Base-by-base conservation (phyloP, 2,329 filamentous ascomycete species). In the Fusarium marasasianum region DNA sequence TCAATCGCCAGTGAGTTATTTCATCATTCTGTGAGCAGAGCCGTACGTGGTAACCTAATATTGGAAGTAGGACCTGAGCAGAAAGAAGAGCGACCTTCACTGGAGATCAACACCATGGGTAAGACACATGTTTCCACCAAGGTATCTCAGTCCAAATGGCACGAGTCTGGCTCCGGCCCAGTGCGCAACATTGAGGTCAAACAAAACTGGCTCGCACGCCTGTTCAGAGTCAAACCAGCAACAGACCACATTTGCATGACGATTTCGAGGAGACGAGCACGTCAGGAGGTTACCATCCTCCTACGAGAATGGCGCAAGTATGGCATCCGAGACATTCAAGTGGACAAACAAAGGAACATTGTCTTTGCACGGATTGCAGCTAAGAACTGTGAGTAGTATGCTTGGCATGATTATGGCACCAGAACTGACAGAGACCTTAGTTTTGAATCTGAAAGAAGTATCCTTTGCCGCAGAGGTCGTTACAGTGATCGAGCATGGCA, bases 191-290 rank as follows among this genome's bases (percentile, higher is more conserved):
- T 89, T 78, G 91, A 91, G 71, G 88, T 90, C 37, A 92, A 91
- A 79, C 91, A 94, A 79, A 97, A 93, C 76, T 98, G 96, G 95
- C 89, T 98, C 60, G 92, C 94, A 37, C 93, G 94, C 22, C 90
- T 98, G 51, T 94, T 98, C 84, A 91, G 94, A 63, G 92, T 98
- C 79, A 98, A 96, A 81, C 96, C 96, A 3, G 93, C 92, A 1
- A 92, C 87, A 22, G 90, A 90, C 72, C 88, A 93, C 35, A 83
- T 98, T 22, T 96, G 94, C 80, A 91, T 98, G 80, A 88, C 87
- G 8, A 87, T 94, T 31, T 90, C 92, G 35, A 80, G 83, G 10
- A 92, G 92, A 76, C 87, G 91, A 68, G 93, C 92, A 48, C 91
- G 94, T 48, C 92, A 93, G 78, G 95, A 97, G 78, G 87, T 97